Evolutionary conservation across 2,329 filamentous ascomycete species (phyloP), one percentile per base, ranked within the genome.

Genomic region (Epichloe typhina): DNA sequence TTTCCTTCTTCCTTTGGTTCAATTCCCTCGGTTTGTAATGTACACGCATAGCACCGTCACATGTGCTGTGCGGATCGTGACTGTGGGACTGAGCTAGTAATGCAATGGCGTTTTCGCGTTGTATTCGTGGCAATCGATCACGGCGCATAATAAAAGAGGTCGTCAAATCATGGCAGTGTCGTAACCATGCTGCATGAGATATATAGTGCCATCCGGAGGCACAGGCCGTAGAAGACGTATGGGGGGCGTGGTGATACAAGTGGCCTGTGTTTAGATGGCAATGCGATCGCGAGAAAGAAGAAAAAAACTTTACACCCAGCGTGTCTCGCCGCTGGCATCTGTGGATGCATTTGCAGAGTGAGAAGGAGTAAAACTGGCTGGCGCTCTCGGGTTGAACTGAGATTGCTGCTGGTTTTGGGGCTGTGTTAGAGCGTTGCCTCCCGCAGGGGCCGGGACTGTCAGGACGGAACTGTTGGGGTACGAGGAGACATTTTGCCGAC

Each of bases 151-250:
- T 59, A 64, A 64, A 57, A 61, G 64, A 63, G 68, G 61, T 70
- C 67, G 62, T 71, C 61, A 69, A 62, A 57, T 70, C 66, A 62
- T 70, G 62, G 59, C 59, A 60, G 62, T 61, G 54, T 67, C 65
- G 61, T 66, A 54, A 65, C 59, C 58, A 58, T 62, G 59, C 60
- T 62, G 61, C 59, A 61, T 62, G 55, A 61, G 57, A 59, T 39
- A 55, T 57, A 49, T 56, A 54, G 55, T 54, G 52, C 58, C 59
- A 54, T 55, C 55, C 47, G 56, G 51, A 50, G 53, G 53, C 55
- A 54, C 56, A 52, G 53, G 52, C 47, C 42, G 45, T 55, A 55
- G 47, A 56, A 57, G 57, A 56, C 21, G 39, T 37, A n/a, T 49
- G 31, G 31, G 31, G 31, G 41, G 46, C 46, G 33, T 53, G 43